Evolutionary conservation across 176 grass and related monocot species (phyloP).

Genomic region (Avena eriantha): DNA sequence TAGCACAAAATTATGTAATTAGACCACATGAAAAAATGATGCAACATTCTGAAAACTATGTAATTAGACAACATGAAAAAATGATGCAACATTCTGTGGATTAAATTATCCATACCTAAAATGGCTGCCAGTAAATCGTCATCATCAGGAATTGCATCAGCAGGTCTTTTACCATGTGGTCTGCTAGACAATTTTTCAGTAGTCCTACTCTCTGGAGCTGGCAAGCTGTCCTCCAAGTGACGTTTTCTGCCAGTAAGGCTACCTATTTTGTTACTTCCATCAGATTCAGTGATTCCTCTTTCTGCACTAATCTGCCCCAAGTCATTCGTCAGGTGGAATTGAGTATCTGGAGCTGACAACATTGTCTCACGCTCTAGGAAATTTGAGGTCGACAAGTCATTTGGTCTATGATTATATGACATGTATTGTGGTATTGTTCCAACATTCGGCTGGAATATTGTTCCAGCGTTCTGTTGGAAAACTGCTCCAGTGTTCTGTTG

Average conservation of each 20-base stretch:
- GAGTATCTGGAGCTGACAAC: constrained; percentile 63
- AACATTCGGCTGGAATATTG: not conserved
- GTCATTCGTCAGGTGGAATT: constrained; percentile 62
- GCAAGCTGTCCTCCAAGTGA: constrained; percentile 68
- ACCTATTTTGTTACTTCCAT: constrained; percentile 85
- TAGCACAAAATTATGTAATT: constrained; percentile 56
- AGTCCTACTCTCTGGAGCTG: constrained; percentile 63
- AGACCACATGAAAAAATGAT: constrained; percentile 41
- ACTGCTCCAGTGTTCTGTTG: not conserved
- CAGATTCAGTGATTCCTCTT: constrained; percentile 79
- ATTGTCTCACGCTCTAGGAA: constrained; percentile 86
- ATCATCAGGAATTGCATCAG: constrained; percentile 68
- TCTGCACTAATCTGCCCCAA: constrained; percentile 84
- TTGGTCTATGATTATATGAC: constrained; percentile 47
- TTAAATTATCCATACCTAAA: constrained; percentile 65
- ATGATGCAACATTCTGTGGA: constrained; percentile 30
- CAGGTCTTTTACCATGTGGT: constrained; percentile 61
- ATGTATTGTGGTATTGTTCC: constrained; percentile 39
- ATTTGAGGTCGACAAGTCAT: constrained; percentile 48
- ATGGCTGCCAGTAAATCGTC: constrained; percentile 94
- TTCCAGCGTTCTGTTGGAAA: constrained; percentile 27
- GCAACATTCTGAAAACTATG: constrained; percentile 30
- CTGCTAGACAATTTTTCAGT: constrained; percentile 72
- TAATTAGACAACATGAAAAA: constrained; percentile 47
- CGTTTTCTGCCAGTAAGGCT: constrained; percentile 86